phyloP scores from a whole-genome alignment of 768 basidiomycete species.

The Termitomyces sp. region DNA sequence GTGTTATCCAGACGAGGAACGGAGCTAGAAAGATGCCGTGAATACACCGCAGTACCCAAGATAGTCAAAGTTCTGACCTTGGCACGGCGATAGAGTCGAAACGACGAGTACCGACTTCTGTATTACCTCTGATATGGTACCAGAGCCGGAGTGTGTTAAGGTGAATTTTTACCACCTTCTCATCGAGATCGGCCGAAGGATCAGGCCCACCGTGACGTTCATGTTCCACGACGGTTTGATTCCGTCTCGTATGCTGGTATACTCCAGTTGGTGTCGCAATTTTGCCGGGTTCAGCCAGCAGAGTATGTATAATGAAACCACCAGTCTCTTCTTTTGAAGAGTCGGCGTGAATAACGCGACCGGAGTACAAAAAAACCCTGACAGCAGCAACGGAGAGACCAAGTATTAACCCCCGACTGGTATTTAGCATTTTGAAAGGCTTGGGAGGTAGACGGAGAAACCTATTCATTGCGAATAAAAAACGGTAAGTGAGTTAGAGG shows the following conservation, averaged over 20 bases:
- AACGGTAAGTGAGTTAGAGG: not conserved
- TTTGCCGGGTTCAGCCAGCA: not conserved
- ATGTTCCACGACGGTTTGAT: not conserved
- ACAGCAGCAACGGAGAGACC: conserved; percentile 9
- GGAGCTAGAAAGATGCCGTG: not conserved
- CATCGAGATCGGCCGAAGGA: not conserved
- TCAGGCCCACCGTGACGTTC: not conserved
- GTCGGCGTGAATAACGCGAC: conserved; percentile 7
- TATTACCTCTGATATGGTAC: conserved; percentile 1
- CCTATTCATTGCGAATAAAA: not conserved
- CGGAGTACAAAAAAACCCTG: conserved; percentile 6
- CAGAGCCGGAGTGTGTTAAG: not conserved
- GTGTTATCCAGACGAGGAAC: conserved; percentile 4
- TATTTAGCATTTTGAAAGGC: not conserved
- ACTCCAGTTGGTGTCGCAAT: not conserved
- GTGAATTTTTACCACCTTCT: not conserved
- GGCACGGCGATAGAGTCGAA: conserved; percentile 14
- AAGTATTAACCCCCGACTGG: not conserved
- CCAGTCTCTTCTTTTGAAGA: not conserved
- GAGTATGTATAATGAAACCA: not conserved
- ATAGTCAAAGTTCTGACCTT: conserved; percentile 8
- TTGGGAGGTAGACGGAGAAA: not conserved
- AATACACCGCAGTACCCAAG: not conserved
- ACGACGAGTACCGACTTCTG: conserved; percentile 10
- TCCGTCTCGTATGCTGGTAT: not conserved